A percentile compares a stretch with the other conserved stretches of the same genome.
Evolutionary conservation across 345 rosid species (phyloP).

Genomic region (Viola odorata): DNA sequence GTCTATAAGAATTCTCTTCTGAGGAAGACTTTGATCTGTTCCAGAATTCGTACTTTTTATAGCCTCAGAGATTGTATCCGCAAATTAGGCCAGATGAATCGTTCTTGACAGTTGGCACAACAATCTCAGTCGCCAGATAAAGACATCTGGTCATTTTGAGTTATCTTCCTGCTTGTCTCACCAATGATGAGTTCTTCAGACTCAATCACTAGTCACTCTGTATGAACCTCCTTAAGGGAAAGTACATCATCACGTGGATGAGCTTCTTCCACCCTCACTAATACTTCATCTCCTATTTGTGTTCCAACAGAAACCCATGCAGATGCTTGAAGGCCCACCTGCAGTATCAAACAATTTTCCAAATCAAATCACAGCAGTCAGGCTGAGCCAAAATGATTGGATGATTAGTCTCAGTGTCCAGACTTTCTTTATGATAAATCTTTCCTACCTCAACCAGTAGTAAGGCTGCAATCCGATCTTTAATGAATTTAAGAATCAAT

Average conservation of each 20-base stretch:
- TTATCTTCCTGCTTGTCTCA: too few species aligned
- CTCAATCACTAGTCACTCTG: too few species aligned
- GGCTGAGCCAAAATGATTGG: not conserved
- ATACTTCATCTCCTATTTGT: conserved; percentile 74
- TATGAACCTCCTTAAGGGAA: conserved; percentile 51
- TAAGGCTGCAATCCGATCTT: conserved; percentile 73
- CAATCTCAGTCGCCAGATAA: conserved; percentile 4
- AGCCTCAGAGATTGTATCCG: conserved; percentile 2
- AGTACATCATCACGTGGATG: conserved; percentile 74
- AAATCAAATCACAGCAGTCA: not conserved
- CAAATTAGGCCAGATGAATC: not conserved
- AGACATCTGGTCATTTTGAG: too few species aligned
- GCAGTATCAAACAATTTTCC: conserved; percentile 16
- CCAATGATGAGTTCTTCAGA: too few species aligned
- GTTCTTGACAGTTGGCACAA: not conserved
- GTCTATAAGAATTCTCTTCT: too few species aligned
- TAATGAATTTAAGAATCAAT: conserved; percentile 68
- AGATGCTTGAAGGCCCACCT: conserved; percentile 82
- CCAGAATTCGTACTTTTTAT: not conserved
- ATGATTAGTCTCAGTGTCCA: too few species aligned
- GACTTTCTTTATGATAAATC: not conserved
- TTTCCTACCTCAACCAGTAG: conserved; percentile 65
- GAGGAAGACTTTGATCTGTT: not conserved
- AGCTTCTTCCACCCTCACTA: conserved; percentile 77
- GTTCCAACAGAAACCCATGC: conserved; percentile 74